phyloP scores from a whole-genome alignment of 1,284 basidiomycete genomes.

The Ustilago trichophora region DNA sequence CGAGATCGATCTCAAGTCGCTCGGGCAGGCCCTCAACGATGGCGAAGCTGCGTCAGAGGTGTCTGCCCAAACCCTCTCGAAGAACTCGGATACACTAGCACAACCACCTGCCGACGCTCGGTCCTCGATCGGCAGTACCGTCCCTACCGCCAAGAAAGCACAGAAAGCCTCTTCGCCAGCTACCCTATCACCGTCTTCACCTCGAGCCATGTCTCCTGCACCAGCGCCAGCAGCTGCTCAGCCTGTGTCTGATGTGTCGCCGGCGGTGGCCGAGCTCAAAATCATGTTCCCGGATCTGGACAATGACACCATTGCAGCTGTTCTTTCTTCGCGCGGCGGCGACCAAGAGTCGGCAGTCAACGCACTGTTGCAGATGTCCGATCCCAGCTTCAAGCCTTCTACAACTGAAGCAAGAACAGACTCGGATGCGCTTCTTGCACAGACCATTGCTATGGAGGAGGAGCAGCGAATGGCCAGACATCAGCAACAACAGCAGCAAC shows the following conservation, averaged over 20 bases:
- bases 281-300: slow-evolving; percentile 59
- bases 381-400: slow-evolving; percentile 49
- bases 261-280: slow-evolving; percentile 47
- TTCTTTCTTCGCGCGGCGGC: slow-evolving; percentile 49
- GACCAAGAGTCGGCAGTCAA: slow-evolving; percentile 56
- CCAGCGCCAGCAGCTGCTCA: slow-evolving; percentile 3
- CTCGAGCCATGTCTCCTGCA: slow-evolving; percentile 38
- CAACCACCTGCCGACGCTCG: slow-evolving; percentile 32
- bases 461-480: slow-evolving; percentile 20
- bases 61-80: slow-evolving; percentile 21
- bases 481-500: slow-evolving; percentile 27
- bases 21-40: slow-evolving; percentile 38
- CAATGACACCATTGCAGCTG: slow-evolving; percentile 51
- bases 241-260: slow-evolving; percentile 3
- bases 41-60: slow-evolving; percentile 28
- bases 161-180: slow-evolving; percentile 31
- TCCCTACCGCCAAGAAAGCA: slow-evolving; percentile 7
- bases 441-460: slow-evolving; percentile 49
- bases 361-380: slow-evolving; percentile 56
- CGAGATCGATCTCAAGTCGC: slow-evolving; percentile 41
- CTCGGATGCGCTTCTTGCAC: slow-evolving; percentile 51
- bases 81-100: slow-evolving; percentile 32
- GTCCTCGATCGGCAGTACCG: slow-evolving; percentile 6
- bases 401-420: slow-evolving; percentile 33
- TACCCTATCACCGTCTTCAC: slow-evolving; percentile 44